phyloP scores from a whole-genome alignment of 1,284 basidiomycete species.

The Melampsora americana region DNA sequence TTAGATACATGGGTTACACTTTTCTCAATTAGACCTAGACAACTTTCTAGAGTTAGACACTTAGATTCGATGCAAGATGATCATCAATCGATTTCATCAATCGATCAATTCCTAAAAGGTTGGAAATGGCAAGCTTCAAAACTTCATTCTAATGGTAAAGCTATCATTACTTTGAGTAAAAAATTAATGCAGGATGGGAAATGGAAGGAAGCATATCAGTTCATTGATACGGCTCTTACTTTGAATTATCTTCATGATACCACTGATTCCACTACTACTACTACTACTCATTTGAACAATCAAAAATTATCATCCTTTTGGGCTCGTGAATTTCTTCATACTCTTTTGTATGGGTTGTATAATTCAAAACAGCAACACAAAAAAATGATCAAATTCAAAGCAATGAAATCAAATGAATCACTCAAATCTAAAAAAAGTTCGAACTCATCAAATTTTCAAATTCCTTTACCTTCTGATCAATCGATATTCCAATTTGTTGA shows the following conservation, averaged over 20 bases:
- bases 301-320: constrained; percentile 22
- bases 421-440: not conserved
- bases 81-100: not conserved
- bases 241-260: not conserved
- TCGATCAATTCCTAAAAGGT: constrained; percentile 14
- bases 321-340: constrained; percentile 23
- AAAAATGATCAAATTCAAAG: not conserved
- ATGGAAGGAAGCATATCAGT: constrained; percentile 18
- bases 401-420: not conserved
- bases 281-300: not conserved
- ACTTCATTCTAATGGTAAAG: constrained; percentile 14
- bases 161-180: constrained; percentile 25
- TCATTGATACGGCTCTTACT: constrained; percentile 23
- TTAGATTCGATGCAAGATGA: constrained; percentile 37
- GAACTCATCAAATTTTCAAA: not conserved
- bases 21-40: constrained; percentile 33
- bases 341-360: constrained; percentile 27
- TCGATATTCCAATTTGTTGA: constrained; percentile 36
- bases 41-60: constrained; percentile 18
- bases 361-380: constrained; percentile 20
- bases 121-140: not conserved
- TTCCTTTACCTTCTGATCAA: not conserved
- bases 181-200: constrained; percentile 25
- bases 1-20: constrained; percentile 20
- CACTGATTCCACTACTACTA: not conserved